Percentiles rank a stretch among this genome's conserved stretches.
Conservation (phyloP, 1,139 yeast species). For the Entelexis sorbosivorans region DNA sequence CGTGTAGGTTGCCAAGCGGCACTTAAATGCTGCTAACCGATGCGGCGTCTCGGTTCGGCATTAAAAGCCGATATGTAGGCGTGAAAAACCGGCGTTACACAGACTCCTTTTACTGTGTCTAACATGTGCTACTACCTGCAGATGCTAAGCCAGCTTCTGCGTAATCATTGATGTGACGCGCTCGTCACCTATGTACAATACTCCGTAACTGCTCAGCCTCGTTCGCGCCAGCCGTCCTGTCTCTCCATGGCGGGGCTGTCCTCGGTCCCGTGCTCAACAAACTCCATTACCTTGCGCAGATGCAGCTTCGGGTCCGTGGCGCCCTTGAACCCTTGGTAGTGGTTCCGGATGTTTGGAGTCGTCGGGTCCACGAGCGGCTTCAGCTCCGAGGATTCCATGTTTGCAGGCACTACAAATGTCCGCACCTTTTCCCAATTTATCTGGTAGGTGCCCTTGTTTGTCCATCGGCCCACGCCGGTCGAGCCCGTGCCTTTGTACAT, state of each 20-base stretch:
- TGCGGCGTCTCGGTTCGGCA: too few relatives aligned
- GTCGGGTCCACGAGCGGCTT: constrained; percentile 67
- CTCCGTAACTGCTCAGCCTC: constrained; percentile 25
- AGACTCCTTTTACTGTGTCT: too few relatives aligned
- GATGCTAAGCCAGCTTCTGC: too few relatives aligned
- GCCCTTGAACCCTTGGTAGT: constrained; percentile 58
- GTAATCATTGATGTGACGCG: too few relatives aligned
- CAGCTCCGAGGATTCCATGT: constrained; percentile 35
- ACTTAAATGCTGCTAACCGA: too few relatives aligned
- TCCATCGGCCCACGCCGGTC: constrained; percentile 77
- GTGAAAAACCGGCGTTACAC: too few relatives aligned
- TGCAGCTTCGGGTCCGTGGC: constrained; percentile 66
- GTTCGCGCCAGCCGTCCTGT: constrained; percentile 28
- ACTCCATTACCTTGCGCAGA: constrained; percentile 61
- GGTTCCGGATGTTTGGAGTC: constrained; percentile 59
- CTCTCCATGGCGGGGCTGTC: constrained; percentile 29
- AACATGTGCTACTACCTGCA: too few relatives aligned
- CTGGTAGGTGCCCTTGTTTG: constrained; percentile 60
- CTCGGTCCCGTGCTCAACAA: constrained; percentile 55
- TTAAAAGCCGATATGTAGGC: too few relatives aligned
- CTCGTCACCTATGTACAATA: neutral
- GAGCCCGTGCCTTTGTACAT: constrained; percentile 95
- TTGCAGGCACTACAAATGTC: constrained; percentile 74
- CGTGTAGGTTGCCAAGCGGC: too few relatives aligned
- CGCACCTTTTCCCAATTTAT: constrained; percentile 80